Conservation (phyloP, 179 eudicot species). For the Vitellaria paradoxa region DNA sequence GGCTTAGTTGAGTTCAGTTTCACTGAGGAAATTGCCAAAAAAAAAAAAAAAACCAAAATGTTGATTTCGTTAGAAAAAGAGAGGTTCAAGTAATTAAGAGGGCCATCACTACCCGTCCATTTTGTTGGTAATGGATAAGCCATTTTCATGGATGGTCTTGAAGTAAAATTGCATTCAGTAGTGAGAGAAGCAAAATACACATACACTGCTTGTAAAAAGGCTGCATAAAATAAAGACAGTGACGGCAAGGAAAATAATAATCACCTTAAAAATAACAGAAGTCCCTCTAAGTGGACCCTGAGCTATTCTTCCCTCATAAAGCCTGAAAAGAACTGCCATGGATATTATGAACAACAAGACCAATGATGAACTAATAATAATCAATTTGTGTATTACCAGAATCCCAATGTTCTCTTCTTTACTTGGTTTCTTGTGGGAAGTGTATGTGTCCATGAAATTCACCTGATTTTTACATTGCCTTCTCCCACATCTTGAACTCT, state of each 20-base stretch:
- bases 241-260: neutral
- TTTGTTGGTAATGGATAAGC: neutral
- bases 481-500: slow-evolving; percentile 84
- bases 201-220: neutral
- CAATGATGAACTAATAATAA: neutral
- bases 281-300: slow-evolving; percentile 82
- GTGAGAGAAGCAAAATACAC: neutral
- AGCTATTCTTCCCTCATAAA: slow-evolving; percentile 86
- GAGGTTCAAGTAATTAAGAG: neutral
- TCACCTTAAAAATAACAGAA: slow-evolving; percentile 78
- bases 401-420: neutral
- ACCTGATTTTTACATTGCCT: slow-evolving; percentile 88
- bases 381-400: neutral
- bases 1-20: too few relatives aligned
- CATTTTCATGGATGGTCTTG: neutral
- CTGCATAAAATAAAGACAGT: neutral
- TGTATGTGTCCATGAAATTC: neutral
- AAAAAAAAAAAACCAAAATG: too few relatives aligned
- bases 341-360: slow-evolving; percentile 37
- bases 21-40: neutral
- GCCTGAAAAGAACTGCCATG: slow-evolving; percentile 63
- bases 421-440: neutral
- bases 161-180: neutral
- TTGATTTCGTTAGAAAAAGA: neutral
- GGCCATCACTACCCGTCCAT: neutral